These are phyloP conservation scores for Blepharisma japonicum DNA, from an alignment of 73 alveolate species.

Conservation along the genomic window DNA sequence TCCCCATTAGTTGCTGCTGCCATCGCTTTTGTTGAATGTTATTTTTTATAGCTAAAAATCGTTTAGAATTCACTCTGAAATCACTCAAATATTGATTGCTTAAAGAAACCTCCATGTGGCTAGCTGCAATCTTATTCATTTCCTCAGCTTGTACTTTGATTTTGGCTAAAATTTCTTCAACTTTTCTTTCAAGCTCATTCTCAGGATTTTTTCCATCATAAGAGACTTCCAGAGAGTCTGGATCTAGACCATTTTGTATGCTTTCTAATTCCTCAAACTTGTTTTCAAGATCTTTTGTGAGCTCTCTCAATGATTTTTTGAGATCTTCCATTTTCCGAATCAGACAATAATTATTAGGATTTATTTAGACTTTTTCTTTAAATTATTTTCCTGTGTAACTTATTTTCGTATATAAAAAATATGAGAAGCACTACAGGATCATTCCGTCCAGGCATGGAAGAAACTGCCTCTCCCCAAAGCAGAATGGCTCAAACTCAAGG, in stretches of 20 bases:
- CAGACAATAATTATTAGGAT: too few species aligned
- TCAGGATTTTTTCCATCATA: slow-evolving; percentile 18
- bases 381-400: too few species aligned
- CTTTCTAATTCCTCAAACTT: neutral
- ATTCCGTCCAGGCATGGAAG: slow-evolving; percentile 1
- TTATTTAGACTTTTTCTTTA: too few species aligned
- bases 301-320: neutral
- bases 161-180: neutral
- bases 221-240: slow-evolving; percentile 17
- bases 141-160: neutral
- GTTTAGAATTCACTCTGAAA: neutral
- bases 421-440: slow-evolving; percentile 10
- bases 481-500: neutral
- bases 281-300: neutral
- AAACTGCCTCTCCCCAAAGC: neutral
- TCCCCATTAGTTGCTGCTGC: slow-evolving; percentile 16
- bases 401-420: neutral
- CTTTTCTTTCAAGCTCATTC: neutral
- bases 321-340: neutral
- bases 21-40: neutral
- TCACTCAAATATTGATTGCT: neutral
- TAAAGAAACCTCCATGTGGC: neutral
- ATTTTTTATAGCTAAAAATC: neutral
- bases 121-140: slow-evolving; percentile 1
- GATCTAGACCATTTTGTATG: neutral